Evolutionary conservation across 148 eudicot species (phyloP).

Genomic region (Arbutus unedo): DNA sequence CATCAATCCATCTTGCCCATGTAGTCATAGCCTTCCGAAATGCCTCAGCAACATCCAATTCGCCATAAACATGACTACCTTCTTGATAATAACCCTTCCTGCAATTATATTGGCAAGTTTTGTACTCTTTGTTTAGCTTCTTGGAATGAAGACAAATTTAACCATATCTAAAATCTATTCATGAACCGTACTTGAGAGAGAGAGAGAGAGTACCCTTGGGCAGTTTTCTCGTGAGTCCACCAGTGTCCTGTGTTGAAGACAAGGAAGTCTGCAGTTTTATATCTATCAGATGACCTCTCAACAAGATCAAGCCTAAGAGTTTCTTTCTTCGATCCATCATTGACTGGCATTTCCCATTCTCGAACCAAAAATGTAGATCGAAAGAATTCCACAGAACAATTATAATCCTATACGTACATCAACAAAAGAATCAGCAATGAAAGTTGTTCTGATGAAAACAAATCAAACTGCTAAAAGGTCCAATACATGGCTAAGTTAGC

Average conservation of each 20-base stretch:
- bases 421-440: neutral
- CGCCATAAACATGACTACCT: conserved; percentile 63
- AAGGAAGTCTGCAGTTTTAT: conserved; percentile 60
- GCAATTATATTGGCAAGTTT: conserved; percentile 13
- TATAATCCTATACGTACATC: conserved; percentile 43
- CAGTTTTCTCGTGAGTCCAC: conserved; percentile 80
- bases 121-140: neutral
- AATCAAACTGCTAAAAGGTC: neutral
- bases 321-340: conserved; percentile 53
- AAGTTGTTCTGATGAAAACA: neutral
- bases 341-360: conserved; percentile 51
- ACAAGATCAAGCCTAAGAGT: conserved; percentile 62
- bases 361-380: conserved; percentile 62
- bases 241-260: conserved; percentile 85
- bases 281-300: conserved; percentile 45
- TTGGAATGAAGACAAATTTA: neutral
- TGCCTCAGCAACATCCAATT: conserved; percentile 58
- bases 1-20: conserved; percentile 80
- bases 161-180: neutral
- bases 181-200: neutral
- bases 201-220: conserved; percentile 46
- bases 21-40: conserved; percentile 63
- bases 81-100: conserved; percentile 76
- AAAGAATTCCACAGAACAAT: conserved; percentile 66
- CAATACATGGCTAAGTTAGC: neutral